Percentiles rank a stretch among this genome's conserved stretches.
phyloP scores from a whole-genome alignment of 306 rosid genomes.

The Begonia peltatifolia region DNA sequence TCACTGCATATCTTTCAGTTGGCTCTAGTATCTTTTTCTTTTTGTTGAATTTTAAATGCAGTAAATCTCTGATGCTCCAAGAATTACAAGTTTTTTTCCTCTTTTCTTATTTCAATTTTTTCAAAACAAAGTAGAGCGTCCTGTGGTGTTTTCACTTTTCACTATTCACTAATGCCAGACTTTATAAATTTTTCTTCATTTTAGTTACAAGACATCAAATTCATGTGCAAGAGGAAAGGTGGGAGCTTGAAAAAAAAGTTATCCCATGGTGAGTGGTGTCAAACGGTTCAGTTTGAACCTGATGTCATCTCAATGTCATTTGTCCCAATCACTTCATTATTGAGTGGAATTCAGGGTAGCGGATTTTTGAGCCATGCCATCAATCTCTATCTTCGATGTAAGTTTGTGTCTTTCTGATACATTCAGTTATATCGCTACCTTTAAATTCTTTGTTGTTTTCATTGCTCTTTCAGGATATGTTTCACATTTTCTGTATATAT shows the following conservation, averaged over 20 bases:
- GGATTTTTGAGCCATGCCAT: conserved; percentile 83
- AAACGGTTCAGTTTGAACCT: conserved; percentile 50
- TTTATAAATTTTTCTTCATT: neutral
- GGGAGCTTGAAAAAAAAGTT: conserved; percentile 36
- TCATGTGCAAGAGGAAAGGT: conserved; percentile 69
- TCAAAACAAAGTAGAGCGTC: too few relatives aligned
- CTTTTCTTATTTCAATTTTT: too few relatives aligned
- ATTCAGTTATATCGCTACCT: too few relatives aligned
- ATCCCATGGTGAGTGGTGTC: conserved; percentile 63
- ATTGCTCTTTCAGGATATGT: neutral
- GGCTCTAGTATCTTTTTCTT: too few relatives aligned
- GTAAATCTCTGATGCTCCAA: too few relatives aligned
- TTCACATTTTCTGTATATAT: too few relatives aligned
- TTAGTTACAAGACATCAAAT: conserved; percentile 63
- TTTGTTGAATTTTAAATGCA: too few relatives aligned
- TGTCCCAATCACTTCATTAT: conserved; percentile 67
- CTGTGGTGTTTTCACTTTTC: too few relatives aligned
- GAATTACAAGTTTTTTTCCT: too few relatives aligned
- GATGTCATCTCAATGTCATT: conserved; percentile 78
- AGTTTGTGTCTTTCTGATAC: conserved; percentile 16
- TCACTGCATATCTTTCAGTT: too few relatives aligned
- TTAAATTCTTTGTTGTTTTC: neutral
- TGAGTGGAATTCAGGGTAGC: conserved; percentile 76
- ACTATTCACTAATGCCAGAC: neutral
- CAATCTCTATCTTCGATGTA: conserved; percentile 84